Conservation (phyloP, 2,329 filamentous ascomycete genomes). For the Thielaviopsis ethacetica region DNA sequence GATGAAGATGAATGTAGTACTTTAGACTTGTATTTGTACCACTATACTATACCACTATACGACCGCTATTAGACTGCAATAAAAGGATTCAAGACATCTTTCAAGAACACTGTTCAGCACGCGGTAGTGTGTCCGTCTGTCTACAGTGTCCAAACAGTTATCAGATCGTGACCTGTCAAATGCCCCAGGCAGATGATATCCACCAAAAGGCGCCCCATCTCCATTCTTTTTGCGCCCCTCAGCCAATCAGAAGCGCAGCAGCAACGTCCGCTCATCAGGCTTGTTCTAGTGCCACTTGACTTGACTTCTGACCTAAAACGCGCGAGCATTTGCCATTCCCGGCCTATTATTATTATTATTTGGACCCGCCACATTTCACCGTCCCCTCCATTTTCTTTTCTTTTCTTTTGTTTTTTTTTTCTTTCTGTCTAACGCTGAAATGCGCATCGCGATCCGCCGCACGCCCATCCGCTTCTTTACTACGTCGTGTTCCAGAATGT, state of each 20-base stretch:
- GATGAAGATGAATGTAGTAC: background rate
- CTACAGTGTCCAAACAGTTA: background rate
- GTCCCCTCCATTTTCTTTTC: background rate
- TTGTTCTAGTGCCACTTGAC: background rate
- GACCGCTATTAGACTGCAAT: background rate
- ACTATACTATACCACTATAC: background rate
- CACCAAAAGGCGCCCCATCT: background rate
- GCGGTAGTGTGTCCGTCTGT: too few relatives aligned
- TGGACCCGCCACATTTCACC: too few relatives aligned
- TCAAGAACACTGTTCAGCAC: too few relatives aligned
- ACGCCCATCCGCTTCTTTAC: background rate
- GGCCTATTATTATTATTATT: too few relatives aligned
- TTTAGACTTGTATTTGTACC: background rate
- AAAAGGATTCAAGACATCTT: background rate
- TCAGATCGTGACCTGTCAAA: background rate
- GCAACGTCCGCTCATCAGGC: background rate
- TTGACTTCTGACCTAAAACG: too few relatives aligned
- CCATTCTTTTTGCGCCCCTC: background rate
- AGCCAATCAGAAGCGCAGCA: background rate
- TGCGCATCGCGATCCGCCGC: background rate
- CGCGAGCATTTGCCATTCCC: background rate
- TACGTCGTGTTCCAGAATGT: background rate
- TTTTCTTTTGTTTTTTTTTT: background rate
- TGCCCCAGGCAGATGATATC: background rate
- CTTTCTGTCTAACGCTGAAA: background rate